phyloP scores from a whole-genome alignment of 768 basidiomycete genomes.

The Phylloporus sp. region DNA sequence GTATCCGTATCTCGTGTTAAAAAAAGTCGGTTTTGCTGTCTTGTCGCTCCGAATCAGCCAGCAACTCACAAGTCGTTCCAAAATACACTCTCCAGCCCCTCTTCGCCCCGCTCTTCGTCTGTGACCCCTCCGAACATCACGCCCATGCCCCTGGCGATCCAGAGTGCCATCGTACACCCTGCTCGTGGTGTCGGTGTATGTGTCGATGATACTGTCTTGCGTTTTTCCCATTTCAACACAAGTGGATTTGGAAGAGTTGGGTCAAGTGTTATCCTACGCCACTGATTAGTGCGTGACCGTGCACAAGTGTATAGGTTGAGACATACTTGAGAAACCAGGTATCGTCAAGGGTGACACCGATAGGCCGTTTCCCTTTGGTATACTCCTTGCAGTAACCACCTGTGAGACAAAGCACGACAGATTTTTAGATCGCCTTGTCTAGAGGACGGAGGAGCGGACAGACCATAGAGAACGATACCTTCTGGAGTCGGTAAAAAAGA shows the following conservation, averaged over 20 bases:
- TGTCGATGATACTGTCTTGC: slow-evolving; percentile 62
- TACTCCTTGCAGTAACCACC: slow-evolving; percentile 94
- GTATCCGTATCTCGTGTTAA: slow-evolving; percentile 64
- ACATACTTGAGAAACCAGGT: slow-evolving; percentile 80
- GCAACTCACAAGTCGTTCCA: slow-evolving; percentile 76
- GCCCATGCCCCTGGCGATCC: slow-evolving; percentile 64
- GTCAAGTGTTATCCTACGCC: slow-evolving; percentile 32
- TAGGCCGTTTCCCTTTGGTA: slow-evolving; percentile 73
- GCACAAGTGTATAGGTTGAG: not conserved
- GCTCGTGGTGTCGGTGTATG: slow-evolving; percentile 63
- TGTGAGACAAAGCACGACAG: slow-evolving; percentile 22
- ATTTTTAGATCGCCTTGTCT: not conserved
- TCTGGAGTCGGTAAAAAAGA: slow-evolving; percentile 77
- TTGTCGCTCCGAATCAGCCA: not conserved
- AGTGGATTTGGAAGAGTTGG: slow-evolving; percentile 30
- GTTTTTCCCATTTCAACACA: slow-evolving; percentile 78
- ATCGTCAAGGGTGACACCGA: slow-evolving; percentile 87
- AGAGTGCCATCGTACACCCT: slow-evolving; percentile 85
- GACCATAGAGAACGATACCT: slow-evolving; percentile 78
- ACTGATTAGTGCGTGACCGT: not conserved
- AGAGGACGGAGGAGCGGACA: slow-evolving; percentile 3
- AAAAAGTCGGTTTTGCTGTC: not conserved
- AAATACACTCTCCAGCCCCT: slow-evolving; percentile 79
- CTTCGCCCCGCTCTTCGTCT: slow-evolving; percentile 83
- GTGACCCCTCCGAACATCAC: slow-evolving; percentile 86